Conservation (phyloP, 1,284 basidiomycete genomes). For the Afroboletus lepidellus region DNA sequence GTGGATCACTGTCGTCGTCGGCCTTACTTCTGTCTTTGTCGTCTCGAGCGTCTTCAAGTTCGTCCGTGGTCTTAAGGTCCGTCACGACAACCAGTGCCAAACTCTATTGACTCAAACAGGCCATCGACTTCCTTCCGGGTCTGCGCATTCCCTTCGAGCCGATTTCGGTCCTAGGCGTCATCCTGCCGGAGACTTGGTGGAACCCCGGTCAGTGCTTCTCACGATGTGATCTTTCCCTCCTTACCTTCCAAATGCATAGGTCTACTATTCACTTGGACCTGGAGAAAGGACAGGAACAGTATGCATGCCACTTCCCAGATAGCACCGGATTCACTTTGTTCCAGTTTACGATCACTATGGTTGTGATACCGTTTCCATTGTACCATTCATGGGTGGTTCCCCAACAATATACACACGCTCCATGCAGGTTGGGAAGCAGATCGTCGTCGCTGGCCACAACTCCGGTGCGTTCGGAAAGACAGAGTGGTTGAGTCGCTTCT, state of each 20-base stretch:
- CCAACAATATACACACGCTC: constrained; percentile 46
- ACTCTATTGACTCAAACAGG: background rate
- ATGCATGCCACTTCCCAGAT: constrained; percentile 2
- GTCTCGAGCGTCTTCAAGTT: constrained; percentile 9
- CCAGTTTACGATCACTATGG: constrained; percentile 40
- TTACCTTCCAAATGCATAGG: constrained; percentile 12
- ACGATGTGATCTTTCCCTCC: background rate
- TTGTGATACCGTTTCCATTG: constrained; percentile 44
- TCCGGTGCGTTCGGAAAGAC: constrained; percentile 44
- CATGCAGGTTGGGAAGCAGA: constrained; percentile 48
- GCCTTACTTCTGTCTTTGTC: constrained; percentile 5
- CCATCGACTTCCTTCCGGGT: constrained; percentile 38
- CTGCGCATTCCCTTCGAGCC: constrained; percentile 42
- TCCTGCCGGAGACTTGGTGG: constrained; percentile 45
- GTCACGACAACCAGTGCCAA: background rate
- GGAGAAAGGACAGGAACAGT: constrained; percentile 34
- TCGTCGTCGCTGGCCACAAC: constrained; percentile 40
- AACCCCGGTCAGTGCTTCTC: constrained; percentile 35
- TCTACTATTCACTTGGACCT: constrained; percentile 37
- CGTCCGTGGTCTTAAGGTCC: constrained; percentile 5
- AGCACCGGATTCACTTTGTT: background rate
- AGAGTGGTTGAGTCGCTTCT: constrained; percentile 23
- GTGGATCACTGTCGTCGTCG: background rate
- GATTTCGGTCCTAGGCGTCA: constrained; percentile 30
- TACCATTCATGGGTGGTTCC: constrained; percentile 41